Percentiles rank a stretch among this genome's conserved stretches.
phyloP scores from a whole-genome alignment of 2,329 filamentous ascomycete genomes.

The Neonectria magnoliae region DNA sequence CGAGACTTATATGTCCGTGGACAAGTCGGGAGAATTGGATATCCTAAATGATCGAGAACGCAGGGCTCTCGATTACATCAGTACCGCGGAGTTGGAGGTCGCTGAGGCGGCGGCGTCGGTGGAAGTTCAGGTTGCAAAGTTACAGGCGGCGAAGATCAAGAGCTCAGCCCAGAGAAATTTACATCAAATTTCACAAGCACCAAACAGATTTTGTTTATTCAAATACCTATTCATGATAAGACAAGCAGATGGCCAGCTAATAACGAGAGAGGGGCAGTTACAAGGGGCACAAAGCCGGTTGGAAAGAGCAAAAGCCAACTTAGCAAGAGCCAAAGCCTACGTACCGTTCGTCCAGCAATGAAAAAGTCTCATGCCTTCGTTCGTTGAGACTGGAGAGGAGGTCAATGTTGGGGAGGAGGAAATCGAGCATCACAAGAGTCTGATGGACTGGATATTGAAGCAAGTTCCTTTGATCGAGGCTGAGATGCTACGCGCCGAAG shows the following conservation, averaged over 20 bases:
- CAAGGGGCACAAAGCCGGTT: no score
- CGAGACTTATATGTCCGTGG: background rate
- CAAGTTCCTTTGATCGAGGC: constrained; percentile 44
- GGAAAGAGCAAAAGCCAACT: background rate
- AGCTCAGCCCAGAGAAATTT: background rate
- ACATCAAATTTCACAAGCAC: constrained; percentile 1
- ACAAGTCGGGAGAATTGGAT: background rate
- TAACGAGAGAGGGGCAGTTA: no score
- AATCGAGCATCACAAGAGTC: constrained; percentile 27
- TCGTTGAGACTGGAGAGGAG: no score
- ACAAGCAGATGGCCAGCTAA: no score
- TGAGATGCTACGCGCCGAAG: constrained; percentile 25
- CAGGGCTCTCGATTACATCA: no score
- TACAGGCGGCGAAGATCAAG: constrained; percentile 4
- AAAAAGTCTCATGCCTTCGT: no score
- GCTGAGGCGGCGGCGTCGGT: background rate
- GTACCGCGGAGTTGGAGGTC: constrained; percentile 6
- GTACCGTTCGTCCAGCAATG: no score
- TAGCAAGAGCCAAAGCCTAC: no score
- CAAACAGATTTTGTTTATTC: no score
- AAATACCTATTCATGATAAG: no score
- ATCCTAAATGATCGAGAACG: no score
- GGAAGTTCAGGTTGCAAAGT: background rate
- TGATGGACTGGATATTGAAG: constrained; percentile 43
- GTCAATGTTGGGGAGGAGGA: background rate